Evolutionary conservation across 805 yeast genomes (phyloP), one percentile per base, ranked within the genome.

Genomic region (Pichia phayaonensis): DNA sequence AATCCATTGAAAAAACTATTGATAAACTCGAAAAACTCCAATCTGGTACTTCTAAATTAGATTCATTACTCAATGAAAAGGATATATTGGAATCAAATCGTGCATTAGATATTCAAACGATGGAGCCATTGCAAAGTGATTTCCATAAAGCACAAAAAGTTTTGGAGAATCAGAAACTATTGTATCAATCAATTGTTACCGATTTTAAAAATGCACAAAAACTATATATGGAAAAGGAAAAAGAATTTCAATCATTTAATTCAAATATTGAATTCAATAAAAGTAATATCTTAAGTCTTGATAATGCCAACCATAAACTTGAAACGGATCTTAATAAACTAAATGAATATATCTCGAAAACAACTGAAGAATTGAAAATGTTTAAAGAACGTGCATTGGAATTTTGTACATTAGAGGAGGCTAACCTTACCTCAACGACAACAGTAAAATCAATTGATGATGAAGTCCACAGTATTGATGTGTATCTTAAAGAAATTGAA

Each of bases 401-500:
- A 26, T 70, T 73, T 45, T 82, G 88, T 57, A 53, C 73, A 0
- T 60, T 76, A 40, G 80, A 74, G 10, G 76, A 73, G 20, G 74
- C 81, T 1, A 63, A 63, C 4, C 55, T 73, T 2, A 51, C 64
- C 15, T 72, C 68, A 0, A 62, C 73, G 0, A 75, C 74, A 40
- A 69, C 76, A 2, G 64, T 70, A 16, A 79, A 78, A 7, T 24
- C 48, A 8, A 40, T 54, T 38, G 51, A 49, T 34, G 54, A 60
- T 2, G 84, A 81, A 58, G 72, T 80, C 47, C 69, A 66, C 23
- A 68, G 64, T 20, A 70, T 82, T 16, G 72, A 76, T 21, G 58
- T 62, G 34, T 72, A 73, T 21, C 73, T 85, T 18, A 67, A 72
- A 45, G 72, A 70, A 48, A 79, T 82, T 2, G 86, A 84, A 56